Evolutionary conservation across 805 yeast species (phyloP).

Genomic region (Metschnikowia kunwiensis): DNA sequence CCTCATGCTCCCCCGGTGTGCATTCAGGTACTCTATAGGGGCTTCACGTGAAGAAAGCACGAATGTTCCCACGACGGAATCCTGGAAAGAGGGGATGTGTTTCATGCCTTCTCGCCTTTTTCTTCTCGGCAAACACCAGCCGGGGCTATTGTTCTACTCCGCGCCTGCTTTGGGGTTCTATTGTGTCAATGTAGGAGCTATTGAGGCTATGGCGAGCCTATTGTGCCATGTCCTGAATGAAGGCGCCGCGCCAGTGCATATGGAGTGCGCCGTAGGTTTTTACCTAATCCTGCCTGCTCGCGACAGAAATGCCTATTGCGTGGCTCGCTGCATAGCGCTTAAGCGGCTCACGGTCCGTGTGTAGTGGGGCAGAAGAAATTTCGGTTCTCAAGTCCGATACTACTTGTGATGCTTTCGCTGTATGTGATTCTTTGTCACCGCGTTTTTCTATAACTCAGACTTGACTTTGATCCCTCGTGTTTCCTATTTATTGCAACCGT

Average conservation of each 20-base stretch:
- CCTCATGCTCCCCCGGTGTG: too few relatives aligned
- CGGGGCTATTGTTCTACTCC: not conserved
- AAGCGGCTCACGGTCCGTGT: conserved; percentile 1
- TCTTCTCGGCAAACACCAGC: not conserved
- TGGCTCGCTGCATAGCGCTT: conserved; percentile 2
- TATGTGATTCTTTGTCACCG: too few relatives aligned
- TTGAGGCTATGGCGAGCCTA: conserved; percentile 3
- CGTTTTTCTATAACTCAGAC: too few relatives aligned
- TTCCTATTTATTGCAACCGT: too few relatives aligned
- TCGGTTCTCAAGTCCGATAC: not conserved
- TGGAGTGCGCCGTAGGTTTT: conserved; percentile 1
- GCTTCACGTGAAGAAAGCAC: too few relatives aligned
- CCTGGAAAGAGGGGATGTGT: too few relatives aligned
- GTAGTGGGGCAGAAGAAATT: conserved; percentile 5
- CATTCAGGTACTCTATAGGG: too few relatives aligned
- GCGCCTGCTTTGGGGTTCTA: conserved; percentile 2
- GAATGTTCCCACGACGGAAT: too few relatives aligned
- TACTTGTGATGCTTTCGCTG: conserved; percentile 2
- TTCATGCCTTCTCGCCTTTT: too few relatives aligned
- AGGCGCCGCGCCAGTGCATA: conserved; percentile 1
- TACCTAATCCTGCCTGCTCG: conserved; percentile 6
- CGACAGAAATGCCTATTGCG: conserved; percentile 4
- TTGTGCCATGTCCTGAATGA: not conserved
- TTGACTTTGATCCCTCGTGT: too few relatives aligned
- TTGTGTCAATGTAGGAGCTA: not conserved